phyloP scores from a whole-genome alignment of 2,329 filamentous ascomycete species.

The Fusarium continuum region DNA sequence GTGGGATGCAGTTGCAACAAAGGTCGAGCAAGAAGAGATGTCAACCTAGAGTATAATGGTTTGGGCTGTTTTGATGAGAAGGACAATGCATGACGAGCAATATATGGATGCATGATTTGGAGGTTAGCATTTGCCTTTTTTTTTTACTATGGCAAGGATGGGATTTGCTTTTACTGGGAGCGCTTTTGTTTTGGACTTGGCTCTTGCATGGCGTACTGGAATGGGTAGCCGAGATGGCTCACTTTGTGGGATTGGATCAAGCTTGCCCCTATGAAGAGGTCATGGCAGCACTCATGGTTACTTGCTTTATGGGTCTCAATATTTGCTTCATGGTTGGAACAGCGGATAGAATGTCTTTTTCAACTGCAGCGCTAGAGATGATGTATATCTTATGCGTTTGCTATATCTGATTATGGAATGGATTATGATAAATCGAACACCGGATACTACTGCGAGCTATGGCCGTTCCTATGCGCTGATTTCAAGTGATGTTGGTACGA shows the following conservation, averaged over 20 bases:
- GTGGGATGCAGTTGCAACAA: constrained; percentile 74
- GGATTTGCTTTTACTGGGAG: constrained; percentile 23
- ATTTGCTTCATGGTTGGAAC: constrained; percentile 13
- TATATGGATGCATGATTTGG: constrained; percentile 33
- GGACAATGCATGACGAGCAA: constrained; percentile 28
- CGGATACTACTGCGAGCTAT: no score
- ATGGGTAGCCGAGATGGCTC: constrained; percentile 19
- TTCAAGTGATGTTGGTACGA: no score
- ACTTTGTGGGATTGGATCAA: constrained; percentile 6
- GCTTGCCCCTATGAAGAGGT: constrained; percentile 4
- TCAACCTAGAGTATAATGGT: constrained; percentile 25
- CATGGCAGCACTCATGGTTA: constrained; percentile 9
- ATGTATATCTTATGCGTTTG: neutral
- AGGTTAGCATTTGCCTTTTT: constrained; percentile 23
- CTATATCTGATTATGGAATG: neutral
- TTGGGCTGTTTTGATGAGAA: constrained; percentile 2
- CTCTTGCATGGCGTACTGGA: constrained; percentile 34
- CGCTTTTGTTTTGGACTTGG: constrained; percentile 27
- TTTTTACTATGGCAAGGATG: constrained; percentile 1
- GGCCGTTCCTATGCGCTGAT: no score
- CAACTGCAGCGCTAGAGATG: neutral
- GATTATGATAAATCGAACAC: neutral
- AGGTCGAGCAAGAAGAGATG: constrained; percentile 57
- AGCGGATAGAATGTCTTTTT: constrained; percentile 25
- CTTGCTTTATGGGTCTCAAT: constrained; percentile 1